Base-by-base conservation (phyloP, 2,329 filamentous ascomycete genomes). In the Beauveria bassiana region DNA sequence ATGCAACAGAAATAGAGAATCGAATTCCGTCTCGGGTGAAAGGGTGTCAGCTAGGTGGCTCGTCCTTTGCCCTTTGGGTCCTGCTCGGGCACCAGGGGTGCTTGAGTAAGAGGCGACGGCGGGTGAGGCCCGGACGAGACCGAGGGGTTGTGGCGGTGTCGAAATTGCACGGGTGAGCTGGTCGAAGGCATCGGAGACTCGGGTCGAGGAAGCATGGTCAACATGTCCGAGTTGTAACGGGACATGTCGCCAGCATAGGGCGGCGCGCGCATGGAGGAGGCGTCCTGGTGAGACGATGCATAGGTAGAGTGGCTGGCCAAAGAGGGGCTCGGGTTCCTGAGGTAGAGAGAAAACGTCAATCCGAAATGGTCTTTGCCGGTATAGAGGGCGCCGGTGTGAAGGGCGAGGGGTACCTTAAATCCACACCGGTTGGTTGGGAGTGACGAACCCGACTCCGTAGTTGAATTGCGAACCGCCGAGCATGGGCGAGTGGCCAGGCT, bases 351-450 rank as follows among this genome's bases (percentile, higher is more conserved):
- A 70, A 72, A 70, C 78, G 81, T 84, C 78, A 85, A 84, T 81
- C 75, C 81, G 72, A 74, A 71, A 71, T 75, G 71, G 75, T 70
- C 74, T 70, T 72, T 70, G 70, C 71, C 67, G 66, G 68, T 67
- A 66, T 71, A 70, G 71, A 70, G 64, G 67, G 69, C 69, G 73
- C 73, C 75, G 70, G 69, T 73, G 72, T 75, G 74, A 72, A 70
- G 70, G 68, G 66, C 70, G 68, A 74, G 26, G 57, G 57, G 70
- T 70, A 72, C 74, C 69, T 72, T 76, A 85, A 75, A 80, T 83
- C 82, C 81, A 85, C 77, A 84, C 77, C 73, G 81, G 76, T 77
- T 84, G 81, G 75, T 81, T 78, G 79, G 82, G 82, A 83, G 80
- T 78, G 76, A 85, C 82, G 79, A 85, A 85, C 82, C 82, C 82